Base-by-base conservation (phyloP, 1,139 yeast species). In the Nakaseomyces delphensis region DNA sequence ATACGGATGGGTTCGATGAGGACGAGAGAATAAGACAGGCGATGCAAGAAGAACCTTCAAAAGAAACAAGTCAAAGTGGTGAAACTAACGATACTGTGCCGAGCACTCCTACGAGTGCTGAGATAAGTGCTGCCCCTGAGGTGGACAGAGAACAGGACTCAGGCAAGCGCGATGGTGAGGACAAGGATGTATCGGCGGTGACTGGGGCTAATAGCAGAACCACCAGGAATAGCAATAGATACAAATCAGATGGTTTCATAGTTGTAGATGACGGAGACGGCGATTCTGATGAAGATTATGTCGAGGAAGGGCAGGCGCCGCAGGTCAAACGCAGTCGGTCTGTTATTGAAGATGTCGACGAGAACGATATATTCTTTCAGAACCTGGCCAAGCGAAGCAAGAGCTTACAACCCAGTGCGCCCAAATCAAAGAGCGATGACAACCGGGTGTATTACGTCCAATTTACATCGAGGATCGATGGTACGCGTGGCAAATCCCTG, bases 361-460 rank as follows among this genome's bases (percentile, higher is more conserved):
- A 55, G 39, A 54, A 56, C 36, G 65, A 60, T 28, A 61, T 56
- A 11, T 56, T 59, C 20, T 60, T 57, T 40, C 52, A 49, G 37
- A 59, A 54, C 15, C 43, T 62, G 20, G 58, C 57, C 5, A 53
- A 51, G 30, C 51, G 52, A 30, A 50, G 47, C 16, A 43, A 41
- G 25, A 32, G 36, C n/a, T 24, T 32, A 13, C 33, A 13, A 13
- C 19, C 32, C 19, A 29, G 18, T 6, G 24, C 14, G 14, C n/a
- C 24, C 24, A 3, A 9, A 40, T 41, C 19, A 45, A 46, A 3
- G 30, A 38, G 23, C 46, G 48, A 28, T 6, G 31, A 14, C 8
- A 46, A 47, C 16, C 48, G 57, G 25, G 41, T 55, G 9, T 60
- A 53, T 46, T 55, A 52, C 30, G 48, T 59, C 11, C 46, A 45